These are phyloP conservation scores for Ophiosphaerella herpotricha DNA, from an alignment of 2,329 filamentous ascomycete species.

Conservation along the genomic window DNA sequence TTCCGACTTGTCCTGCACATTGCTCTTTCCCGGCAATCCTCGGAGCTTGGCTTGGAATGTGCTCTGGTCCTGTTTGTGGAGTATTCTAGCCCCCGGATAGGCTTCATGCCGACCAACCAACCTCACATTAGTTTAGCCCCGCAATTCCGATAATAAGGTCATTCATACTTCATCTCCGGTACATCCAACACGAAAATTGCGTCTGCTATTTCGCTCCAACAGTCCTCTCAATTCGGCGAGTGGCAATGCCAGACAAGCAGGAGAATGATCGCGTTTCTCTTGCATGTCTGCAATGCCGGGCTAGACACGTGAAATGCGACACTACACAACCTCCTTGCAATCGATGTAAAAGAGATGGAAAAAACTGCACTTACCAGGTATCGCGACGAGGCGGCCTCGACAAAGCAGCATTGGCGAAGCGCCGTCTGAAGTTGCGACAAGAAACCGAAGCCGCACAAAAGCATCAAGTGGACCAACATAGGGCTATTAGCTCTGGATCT, in stretches of 20 bases:
- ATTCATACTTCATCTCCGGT: no score
- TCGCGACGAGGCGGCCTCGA: constrained; percentile 35
- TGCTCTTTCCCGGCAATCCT: no score
- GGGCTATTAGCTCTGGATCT: background rate
- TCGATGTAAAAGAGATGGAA: constrained; percentile 34
- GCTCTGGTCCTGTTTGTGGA: no score
- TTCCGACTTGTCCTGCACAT: no score
- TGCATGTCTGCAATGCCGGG: constrained; percentile 10
- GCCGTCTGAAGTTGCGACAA: constrained; percentile 24
- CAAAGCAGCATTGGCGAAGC: constrained; percentile 31
- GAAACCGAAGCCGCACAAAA: constrained; percentile 19
- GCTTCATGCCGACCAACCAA: no score
- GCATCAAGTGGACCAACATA: background rate
- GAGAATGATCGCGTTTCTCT: constrained; percentile 1
- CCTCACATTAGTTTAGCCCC: no score
- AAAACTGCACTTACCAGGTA: constrained; percentile 32
- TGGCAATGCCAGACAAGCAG: background rate
- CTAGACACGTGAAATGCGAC: constrained; percentile 39
- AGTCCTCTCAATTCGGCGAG: background rate
- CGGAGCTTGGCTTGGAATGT: no score
- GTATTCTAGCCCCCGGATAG: no score
- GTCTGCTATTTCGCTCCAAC: no score
- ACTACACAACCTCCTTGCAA: constrained; percentile 30
- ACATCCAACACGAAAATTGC: no score
- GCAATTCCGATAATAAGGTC: no score